Percentiles rank a stretch among this genome's conserved stretches.
phyloP scores from a whole-genome alignment of 805 yeast genomes.

The Saccharomycopsis olivae region DNA sequence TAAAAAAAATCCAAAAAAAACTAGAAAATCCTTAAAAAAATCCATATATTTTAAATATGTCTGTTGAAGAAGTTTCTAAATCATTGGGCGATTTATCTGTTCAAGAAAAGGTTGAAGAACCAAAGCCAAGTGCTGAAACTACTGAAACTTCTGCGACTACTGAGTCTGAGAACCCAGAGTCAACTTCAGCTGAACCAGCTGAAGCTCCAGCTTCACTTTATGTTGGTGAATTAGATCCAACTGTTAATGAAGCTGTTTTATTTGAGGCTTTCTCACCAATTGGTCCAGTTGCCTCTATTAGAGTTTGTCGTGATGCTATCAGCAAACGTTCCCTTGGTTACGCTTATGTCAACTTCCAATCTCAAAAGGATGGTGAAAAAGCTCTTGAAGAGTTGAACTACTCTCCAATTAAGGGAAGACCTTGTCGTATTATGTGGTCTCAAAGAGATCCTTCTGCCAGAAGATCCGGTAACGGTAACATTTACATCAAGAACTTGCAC shows the following conservation, averaged over 20 bases:
- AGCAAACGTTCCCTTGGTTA: slow-evolving; percentile 95
- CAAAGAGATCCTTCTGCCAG: slow-evolving; percentile 96
- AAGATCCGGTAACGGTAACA: slow-evolving; percentile 92
- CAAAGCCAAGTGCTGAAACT: slow-evolving; percentile 14
- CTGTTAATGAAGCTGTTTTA: slow-evolving; percentile 87
- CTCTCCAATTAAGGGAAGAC: slow-evolving; percentile 84
- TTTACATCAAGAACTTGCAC: slow-evolving; percentile 96
- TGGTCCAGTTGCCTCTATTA: slow-evolving; percentile 92
- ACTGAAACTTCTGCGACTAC: neutral
- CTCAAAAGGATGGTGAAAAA: slow-evolving; percentile 78
- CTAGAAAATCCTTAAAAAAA: slow-evolving; percentile 1
- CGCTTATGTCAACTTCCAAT: slow-evolving; percentile 95
- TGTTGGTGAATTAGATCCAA: slow-evolving; percentile 93
- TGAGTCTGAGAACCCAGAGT: neutral
- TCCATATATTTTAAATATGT: slow-evolving; percentile 3
- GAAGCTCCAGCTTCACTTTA: slow-evolving; percentile 33
- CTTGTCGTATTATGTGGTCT: slow-evolving; percentile 99
- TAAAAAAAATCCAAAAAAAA: slow-evolving; percentile 5
- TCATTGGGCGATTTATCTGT: slow-evolving; percentile 11
- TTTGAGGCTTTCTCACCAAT: slow-evolving; percentile 91
- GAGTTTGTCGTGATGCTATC: slow-evolving; percentile 98
- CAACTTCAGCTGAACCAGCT: slow-evolving; percentile 2
- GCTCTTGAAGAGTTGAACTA: slow-evolving; percentile 96
- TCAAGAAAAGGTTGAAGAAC: slow-evolving; percentile 8
- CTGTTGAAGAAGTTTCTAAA: slow-evolving; percentile 10